Base-by-base conservation (phyloP, 352 stramenopile species). In the Pythium sukuiense region DNA sequence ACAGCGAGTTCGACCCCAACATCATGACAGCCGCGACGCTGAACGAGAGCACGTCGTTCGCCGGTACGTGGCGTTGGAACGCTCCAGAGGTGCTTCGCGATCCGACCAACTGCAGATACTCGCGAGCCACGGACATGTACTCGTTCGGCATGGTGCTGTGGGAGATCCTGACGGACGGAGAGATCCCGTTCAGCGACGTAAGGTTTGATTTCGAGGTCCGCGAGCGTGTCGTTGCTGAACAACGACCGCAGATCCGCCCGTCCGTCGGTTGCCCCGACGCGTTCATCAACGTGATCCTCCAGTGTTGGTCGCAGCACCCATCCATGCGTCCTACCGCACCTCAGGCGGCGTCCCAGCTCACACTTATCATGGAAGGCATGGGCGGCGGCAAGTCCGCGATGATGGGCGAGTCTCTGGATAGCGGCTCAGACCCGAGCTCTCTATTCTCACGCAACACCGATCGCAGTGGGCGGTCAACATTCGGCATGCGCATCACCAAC, bases 131-230 rank as follows among this genome's bases (percentile, higher is more conserved):
- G 4, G 81, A 90, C 64, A 88, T 90, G 77, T 90, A 90, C 62
- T 86, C 76, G 35, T 90, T 90, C 41, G 81, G 81, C 30, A 90
- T 90, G 79, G 79, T 88, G 46, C 59, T 90, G 13, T 90, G 81
- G 81, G 81, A 90, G 76, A 88, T 90, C 45, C 72, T 77, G 0
- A 81, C 77, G 24, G 76, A 90, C 59, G 81, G 79, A 13, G 80
- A 74, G 24, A 72, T 90, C 54, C 81, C 81, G 3, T 90, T 90
- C 32, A 81, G 68, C 59, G 72, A 87, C 64, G 83, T 79, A 14
- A 76, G 79, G 12, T 90, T 90, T 57, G 81, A 90, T 43, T 90
- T 90, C 55, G 79, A 90, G 55, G 81, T 90, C 2, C 79, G 81
- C 27, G 72, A 90, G 46, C 82, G 80, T 43, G 81, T 90, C 48